Evolutionary conservation across 2,329 filamentous ascomycete species (phyloP).

Genomic region (Fusarium oligoseptatum): DNA sequence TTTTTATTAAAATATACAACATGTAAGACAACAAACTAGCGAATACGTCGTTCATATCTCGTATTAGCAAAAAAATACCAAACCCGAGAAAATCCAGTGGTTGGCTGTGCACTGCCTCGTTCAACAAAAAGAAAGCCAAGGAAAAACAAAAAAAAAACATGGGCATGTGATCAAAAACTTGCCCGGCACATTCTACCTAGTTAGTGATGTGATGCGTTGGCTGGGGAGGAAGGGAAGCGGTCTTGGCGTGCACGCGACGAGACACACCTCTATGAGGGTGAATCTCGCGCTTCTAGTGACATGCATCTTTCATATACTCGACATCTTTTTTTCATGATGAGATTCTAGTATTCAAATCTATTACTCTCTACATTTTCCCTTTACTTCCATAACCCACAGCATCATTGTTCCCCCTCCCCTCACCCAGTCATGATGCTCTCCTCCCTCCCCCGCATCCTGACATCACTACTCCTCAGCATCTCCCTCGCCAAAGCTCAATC

Average conservation of each 20-base stretch:
- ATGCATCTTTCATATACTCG: neutral
- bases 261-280: neutral
- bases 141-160: neutral
- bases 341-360: neutral
- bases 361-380: neutral
- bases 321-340: neutral
- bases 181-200: neutral
- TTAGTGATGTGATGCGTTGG: neutral
- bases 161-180: neutral
- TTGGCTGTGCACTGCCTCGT: neutral
- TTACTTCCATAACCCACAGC: neutral
- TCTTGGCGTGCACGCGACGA: neutral
- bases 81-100: neutral
- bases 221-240: neutral
- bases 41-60: neutral
- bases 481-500: conserved; percentile 14
- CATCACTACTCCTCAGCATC: conserved; percentile 3
- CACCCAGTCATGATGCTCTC: conserved; percentile 20
- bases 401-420: conserved; percentile 19
- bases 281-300: neutral
- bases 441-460: conserved; percentile 25
- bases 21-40: neutral
- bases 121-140: neutral
- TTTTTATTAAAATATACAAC: neutral
- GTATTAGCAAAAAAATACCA: neutral